Evolutionary conservation across 495 filamentous ascomycete species (phyloP), one percentile per base, ranked within the genome.

Genomic region (Aspergillus funiculosus): DNA sequence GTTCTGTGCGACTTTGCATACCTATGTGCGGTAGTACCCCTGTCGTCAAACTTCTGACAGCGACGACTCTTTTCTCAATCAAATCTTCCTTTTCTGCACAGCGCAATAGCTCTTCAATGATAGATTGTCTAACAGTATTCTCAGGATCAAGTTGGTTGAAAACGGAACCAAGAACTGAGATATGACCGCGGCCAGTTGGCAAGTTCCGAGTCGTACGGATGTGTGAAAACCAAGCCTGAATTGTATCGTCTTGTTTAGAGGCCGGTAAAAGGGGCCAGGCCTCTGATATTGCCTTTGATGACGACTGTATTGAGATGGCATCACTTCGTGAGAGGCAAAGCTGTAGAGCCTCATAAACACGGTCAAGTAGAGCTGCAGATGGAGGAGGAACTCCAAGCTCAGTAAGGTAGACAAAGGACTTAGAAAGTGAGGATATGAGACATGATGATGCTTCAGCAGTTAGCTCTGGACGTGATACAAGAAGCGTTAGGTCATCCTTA

Each of bases 381-480:
- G 61, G 68, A 11, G 8, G 28, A 13, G 22, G 18, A 18, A 32
- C 21, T 4, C 22, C 20, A 10, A 52, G 32, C 11, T 19, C 36
- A 4, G 35, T 14, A 13, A 19, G 21, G 13, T 4, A 40, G 50
- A 11, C 35, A 35, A 14, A 46, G 40, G 57, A 55, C 17, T 31
- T 55, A 46, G 59, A 62, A 34, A 67, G 63, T 14, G 64, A 69
- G 1, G 60, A 58, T 30, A 86, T 69, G 7, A 88, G 67, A 30
- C 66, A 66, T 37, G 80, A 75, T 9, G 72, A 69, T 7, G 79
- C 79, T 55, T 88, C 86, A 10, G 81, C 77, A 4, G 83, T 77
- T 10, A 89, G 63, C 48, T 88, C 83, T 0, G 85, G 84, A 4
- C 79, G 77, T n/a, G 79, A 75, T 43, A 72, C 59, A 36, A 67